phyloP scores from a whole-genome alignment of 1,139 yeast genomes.

The Zhuliangozyma parablackwelliae region DNA sequence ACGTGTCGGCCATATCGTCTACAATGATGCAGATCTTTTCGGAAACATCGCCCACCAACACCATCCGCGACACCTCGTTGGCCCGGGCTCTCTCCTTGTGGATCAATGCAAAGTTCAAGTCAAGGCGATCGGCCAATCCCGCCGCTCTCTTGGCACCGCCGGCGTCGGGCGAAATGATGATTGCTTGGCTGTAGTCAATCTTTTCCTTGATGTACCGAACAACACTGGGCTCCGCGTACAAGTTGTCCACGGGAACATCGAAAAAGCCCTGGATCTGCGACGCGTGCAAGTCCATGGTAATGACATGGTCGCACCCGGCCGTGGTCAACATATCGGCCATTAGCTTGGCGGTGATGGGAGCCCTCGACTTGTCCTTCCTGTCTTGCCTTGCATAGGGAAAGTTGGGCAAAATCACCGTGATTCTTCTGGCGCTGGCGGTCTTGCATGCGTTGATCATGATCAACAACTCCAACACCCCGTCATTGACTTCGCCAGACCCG shows the following conservation, averaged over 20 bases:
- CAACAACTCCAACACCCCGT: constrained; percentile 65
- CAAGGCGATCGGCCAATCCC: constrained; percentile 71
- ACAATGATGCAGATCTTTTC: constrained; percentile 66
- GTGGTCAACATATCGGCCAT: constrained; percentile 73
- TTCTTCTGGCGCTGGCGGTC: constrained; percentile 73
- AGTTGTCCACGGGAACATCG: constrained; percentile 75
- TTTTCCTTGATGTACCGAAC: constrained; percentile 62
- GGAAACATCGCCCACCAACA: constrained; percentile 70
- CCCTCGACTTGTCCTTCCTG: constrained; percentile 75
- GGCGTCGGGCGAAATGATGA: constrained; percentile 71
- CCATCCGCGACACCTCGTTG: constrained; percentile 74
- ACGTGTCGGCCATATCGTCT: constrained; percentile 84
- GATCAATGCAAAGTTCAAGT: constrained; percentile 71
- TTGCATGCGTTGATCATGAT: constrained; percentile 74
- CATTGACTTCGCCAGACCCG: constrained; percentile 77
- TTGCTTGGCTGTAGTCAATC: constrained; percentile 43
- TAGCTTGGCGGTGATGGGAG: constrained; percentile 77
- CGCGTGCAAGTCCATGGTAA: constrained; percentile 81
- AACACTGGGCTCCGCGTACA: constrained; percentile 77
- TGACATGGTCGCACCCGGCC: constrained; percentile 78
- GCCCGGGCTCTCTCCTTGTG: constrained; percentile 82
- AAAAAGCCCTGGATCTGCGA: constrained; percentile 84
- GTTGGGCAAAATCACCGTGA: constrained; percentile 75
- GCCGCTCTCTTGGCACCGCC: constrained; percentile 87
- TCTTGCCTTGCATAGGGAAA: constrained; percentile 85